These are phyloP conservation scores for Hyaloscypha variabilis DNA, from an alignment of 495 filamentous ascomycete genomes.

Conservation along the genomic window DNA sequence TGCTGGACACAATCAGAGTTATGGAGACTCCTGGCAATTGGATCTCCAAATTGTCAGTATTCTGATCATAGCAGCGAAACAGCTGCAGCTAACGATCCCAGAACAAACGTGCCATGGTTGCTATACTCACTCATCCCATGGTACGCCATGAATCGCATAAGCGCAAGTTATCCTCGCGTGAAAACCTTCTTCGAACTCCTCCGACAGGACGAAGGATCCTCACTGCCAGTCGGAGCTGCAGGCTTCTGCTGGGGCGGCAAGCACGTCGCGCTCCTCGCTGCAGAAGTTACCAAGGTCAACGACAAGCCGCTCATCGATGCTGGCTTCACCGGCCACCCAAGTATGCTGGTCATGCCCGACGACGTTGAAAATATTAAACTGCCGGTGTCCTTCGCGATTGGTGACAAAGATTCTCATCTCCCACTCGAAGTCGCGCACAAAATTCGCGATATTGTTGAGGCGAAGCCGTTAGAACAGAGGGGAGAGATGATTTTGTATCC, in stretches of 20 bases:
- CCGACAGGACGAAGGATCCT: conserved; percentile 32
- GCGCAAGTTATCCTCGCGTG: too few relatives aligned
- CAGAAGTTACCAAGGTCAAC: conserved; percentile 36
- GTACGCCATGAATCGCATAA: conserved; percentile 37
- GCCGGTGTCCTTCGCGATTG: conserved; percentile 59
- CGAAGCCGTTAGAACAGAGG: conserved; percentile 42
- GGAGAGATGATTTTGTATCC: conserved; percentile 54
- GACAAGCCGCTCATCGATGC: conserved; percentile 58
- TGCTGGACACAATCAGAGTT: too few relatives aligned
- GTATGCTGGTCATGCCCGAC: conserved; percentile 48
- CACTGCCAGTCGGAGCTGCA: conserved; percentile 45
- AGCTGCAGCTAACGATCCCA: too few relatives aligned
- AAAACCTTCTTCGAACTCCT: conserved; percentile 54
- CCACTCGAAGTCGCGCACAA: conserved; percentile 39
- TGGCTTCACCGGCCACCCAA: conserved; percentile 59
- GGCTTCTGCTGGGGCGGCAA: conserved; percentile 68
- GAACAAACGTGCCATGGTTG: too few relatives aligned
- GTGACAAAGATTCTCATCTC: conserved; percentile 52
- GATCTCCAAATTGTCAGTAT: too few relatives aligned
- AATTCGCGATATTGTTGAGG: conserved; percentile 46
- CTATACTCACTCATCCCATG: too few relatives aligned
- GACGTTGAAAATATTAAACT: conserved; percentile 54
- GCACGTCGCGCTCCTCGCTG: conserved; percentile 45
- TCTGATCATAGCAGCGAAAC: too few relatives aligned
- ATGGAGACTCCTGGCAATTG: too few relatives aligned